These are phyloP conservation scores for Strobilomyces echinocephalus DNA, from an alignment of 768 basidiomycete species.

Conservation along the genomic window DNA sequence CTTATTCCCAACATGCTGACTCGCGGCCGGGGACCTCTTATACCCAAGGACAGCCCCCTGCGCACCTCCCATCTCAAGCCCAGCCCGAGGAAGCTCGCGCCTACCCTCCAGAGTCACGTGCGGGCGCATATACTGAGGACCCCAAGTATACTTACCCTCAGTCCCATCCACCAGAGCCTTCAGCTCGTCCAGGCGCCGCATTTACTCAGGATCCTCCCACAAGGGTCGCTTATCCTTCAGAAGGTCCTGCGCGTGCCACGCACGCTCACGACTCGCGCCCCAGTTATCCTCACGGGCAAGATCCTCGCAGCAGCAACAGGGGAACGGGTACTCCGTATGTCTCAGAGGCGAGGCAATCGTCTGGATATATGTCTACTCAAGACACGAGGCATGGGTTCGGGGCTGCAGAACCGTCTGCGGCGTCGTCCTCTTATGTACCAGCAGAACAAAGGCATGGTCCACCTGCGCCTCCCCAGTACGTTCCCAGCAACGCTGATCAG, in stretches of 20 bases:
- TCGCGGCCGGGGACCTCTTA: conserved; percentile 21
- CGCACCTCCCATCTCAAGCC: conserved; percentile 7
- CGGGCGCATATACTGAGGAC: conserved; percentile 22
- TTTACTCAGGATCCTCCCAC: conserved; percentile 16
- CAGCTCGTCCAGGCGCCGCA: conserved; percentile 9
- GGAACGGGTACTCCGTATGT: conserved; percentile 3
- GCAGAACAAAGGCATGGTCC: conserved; percentile 20
- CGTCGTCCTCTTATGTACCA: conserved; percentile 13
- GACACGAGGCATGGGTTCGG: conserved; percentile 21
- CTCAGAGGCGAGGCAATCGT: conserved; percentile 20
- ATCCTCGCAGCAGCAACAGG: conserved; percentile 14
- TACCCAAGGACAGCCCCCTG: conserved; percentile 9
- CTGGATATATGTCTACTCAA: conserved; percentile 16
- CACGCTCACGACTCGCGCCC: conserved; percentile 18
- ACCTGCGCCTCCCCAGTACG: conserved; percentile 11
- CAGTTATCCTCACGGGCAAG: conserved; percentile 15
- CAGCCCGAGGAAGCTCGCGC: conserved; percentile 17
- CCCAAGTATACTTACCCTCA: conserved; percentile 22
- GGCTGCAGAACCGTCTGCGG: conserved; percentile 12
- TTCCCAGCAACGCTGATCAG: conserved; percentile 14
- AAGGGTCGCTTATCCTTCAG: conserved; percentile 14
- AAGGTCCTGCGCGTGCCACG: conserved; percentile 13
- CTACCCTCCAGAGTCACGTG: conserved; percentile 17
- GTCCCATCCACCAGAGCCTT: conserved; percentile 14
- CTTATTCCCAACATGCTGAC: conserved; percentile 19